Evolutionary conservation across 345 rosid species (phyloP), one percentile per base, ranked within the genome.

Genomic region (Euphorbia pulcherrima): DNA sequence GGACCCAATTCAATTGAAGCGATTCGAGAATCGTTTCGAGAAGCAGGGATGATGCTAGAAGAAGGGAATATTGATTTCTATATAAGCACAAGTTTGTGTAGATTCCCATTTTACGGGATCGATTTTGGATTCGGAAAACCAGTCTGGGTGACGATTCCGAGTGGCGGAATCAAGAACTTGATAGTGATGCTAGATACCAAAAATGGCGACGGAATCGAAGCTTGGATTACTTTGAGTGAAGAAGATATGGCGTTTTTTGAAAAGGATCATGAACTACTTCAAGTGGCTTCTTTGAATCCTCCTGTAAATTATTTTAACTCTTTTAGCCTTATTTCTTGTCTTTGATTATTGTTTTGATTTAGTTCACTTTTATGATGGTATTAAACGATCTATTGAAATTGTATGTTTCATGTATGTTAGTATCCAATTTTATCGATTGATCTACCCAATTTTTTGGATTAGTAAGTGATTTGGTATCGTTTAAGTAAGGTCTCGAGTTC

Each of bases 101-200:
- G 59, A 0, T 48, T 65, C 13, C 69, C 67, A 0, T 76, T 78
- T 11, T 72, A 83, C 20, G 79, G 67, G 0, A 39, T 62, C 2
- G 77, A 83, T 65, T 83, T 80, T 0, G 86, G 86, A 14, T 79
- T 75, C 78, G 89, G 85, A 24, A 65, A 40, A 60, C 89, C 87
- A 0, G 40, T 33, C 1, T 87, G 89, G 92, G 72, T 79, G 6
- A 68, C 71, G 8, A 18, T 59, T 33, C 62, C 62, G 1, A 59
- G 59, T 30, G 8, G 85, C 81, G 88, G 44, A 33, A 59, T 26
- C 4, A 75, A 63, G 52, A 80, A 84, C 41, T 2, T 54, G 9
- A n/a, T 80, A 16, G 50, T 48, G 4, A 20, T 82, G 65, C 46
- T 71, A 23, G 88, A 83, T 54, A 23, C 81, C 0, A 77, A 44